phyloP scores from a whole-genome alignment of 2,329 filamentous ascomycete genomes.

The Scedosporium dehoogii region DNA sequence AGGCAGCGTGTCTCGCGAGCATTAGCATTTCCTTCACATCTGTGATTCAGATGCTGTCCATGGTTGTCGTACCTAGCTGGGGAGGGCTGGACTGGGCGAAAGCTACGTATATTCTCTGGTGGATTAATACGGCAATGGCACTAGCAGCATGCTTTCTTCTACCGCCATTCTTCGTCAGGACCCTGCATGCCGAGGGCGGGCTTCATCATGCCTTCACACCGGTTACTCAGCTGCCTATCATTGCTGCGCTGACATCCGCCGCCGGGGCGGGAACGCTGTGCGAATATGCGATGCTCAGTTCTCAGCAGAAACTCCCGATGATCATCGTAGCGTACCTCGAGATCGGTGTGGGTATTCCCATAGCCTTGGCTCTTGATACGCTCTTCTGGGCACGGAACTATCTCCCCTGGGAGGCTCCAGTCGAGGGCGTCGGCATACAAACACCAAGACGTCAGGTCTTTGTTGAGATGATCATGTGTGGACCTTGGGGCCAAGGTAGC shows the following conservation, averaged over 20 bases:
- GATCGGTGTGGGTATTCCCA: constrained; percentile 21
- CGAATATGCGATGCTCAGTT: constrained; percentile 15
- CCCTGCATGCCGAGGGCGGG: constrained; percentile 20
- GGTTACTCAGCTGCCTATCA: constrained; percentile 25
- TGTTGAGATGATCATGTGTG: constrained; percentile 29
- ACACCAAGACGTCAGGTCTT: constrained; percentile 11
- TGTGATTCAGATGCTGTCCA: constrained; percentile 15
- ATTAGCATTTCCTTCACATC: constrained; percentile 23
- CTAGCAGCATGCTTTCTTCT: constrained; percentile 20
- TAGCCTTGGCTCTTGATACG: constrained; percentile 21
- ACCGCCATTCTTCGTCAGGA: constrained; percentile 23
- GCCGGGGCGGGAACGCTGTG: constrained; percentile 25
- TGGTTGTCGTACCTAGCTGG: constrained; percentile 12
- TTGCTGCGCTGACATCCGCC: constrained; percentile 27
- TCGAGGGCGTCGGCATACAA: background rate
- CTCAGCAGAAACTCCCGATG: constrained; percentile 22
- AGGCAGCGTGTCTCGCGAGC: constrained; percentile 27
- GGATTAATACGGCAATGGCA: constrained; percentile 23
- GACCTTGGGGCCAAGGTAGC: constrained; percentile 26
- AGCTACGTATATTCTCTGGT: constrained; percentile 28
- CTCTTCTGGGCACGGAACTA: constrained; percentile 23
- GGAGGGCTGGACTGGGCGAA: constrained; percentile 15
- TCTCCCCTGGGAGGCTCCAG: constrained; percentile 11
- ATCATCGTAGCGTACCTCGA: constrained; percentile 30
- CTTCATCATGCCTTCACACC: constrained; percentile 22